Evolutionary conservation across 495 filamentous ascomycete species (phyloP), one percentile per base, ranked within the genome.

Genomic region (Articulospora tetracladia): DNA sequence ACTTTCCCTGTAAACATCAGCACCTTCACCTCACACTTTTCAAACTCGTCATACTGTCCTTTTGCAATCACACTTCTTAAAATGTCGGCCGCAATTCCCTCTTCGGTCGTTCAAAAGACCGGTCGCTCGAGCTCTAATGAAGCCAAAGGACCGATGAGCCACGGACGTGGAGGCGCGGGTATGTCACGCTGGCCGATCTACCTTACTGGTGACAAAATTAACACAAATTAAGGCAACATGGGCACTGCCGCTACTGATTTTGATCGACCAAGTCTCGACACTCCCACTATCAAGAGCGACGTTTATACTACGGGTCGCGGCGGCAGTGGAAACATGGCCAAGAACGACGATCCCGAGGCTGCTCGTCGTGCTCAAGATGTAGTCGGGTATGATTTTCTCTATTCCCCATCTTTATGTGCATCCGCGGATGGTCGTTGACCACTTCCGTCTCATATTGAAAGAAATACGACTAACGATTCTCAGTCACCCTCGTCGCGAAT

Each of bases 291-390:
- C 69, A 96, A 96, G 74, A 80, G 80, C 22, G 77, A 88, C 17
- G 75, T 91, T 59, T 93, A 91, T 68, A 96, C 93, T 4, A 97
- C 93, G 20, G 93, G 81, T 50, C 81, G 79, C 19, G 79, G 81
- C 3, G 78, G 77, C 36, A 73, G 73, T 11, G 90, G 89, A 23
- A 93, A 93, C 72, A 92, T 93, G 87, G 77, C 85, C 20, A 73
- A 73, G 55, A 80, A 84, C 64, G 81, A 82, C 54, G 86, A 92
- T 61, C 84, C 85, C 2, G 74, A 78, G 19, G 74, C 91, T 63
- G 90, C 93, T 41, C 84, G 93, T 54, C 77, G 82, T 48, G 86
- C 83, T 32, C 93, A 97, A 71, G 93, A 97, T 69, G 90, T 97
- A 57, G 84, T 77, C 26, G 77, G 83, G 75, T 79, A 73, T 61